phyloP scores from a whole-genome alignment of 2,329 filamentous ascomycete species.

The Eutypella sp. region DNA sequence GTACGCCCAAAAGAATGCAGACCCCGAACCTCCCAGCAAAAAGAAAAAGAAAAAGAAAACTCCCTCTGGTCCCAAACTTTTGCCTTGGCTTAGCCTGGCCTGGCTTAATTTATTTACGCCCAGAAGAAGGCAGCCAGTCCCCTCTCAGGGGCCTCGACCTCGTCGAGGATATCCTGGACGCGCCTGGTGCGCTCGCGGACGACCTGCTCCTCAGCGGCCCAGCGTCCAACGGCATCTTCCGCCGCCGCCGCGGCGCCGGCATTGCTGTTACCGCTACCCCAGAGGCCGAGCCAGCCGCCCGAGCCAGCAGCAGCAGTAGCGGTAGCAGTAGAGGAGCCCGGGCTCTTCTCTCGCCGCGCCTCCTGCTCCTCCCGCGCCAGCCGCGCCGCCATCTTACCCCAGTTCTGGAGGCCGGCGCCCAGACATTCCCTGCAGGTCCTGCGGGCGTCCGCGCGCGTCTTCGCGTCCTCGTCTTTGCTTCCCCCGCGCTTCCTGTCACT shows the following conservation, averaged over 20 bases:
- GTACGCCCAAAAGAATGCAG: too few species aligned
- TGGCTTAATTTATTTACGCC: too few species aligned
- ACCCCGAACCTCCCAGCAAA: too few species aligned
- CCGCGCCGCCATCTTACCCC: conserved; percentile 71
- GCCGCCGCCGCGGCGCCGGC: conserved; percentile 1
- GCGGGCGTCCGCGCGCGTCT: conserved; percentile 42
- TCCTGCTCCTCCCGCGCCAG: conserved; percentile 50
- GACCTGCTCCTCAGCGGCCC: conserved; percentile 51
- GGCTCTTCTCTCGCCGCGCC: conserved; percentile 24
- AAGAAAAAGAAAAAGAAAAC: too few species aligned
- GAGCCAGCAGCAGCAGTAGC: conserved; percentile 7
- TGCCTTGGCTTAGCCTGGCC: too few species aligned
- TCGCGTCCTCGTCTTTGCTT: conserved; percentile 25
- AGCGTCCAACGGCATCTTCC: conserved; percentile 39
- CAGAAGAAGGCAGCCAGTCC: conserved; percentile 34
- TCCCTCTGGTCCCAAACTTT: too few species aligned
- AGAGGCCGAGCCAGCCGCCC: conserved; percentile 38
- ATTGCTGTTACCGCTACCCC: not conserved
- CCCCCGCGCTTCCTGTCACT: conserved; percentile 15
- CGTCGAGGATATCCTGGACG: conserved; percentile 48
- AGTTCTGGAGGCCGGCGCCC: conserved; percentile 70
- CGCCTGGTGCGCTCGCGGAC: conserved; percentile 47
- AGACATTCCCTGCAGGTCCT: conserved; percentile 74
- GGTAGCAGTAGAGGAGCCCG: conserved; percentile 3
- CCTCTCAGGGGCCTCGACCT: conserved; percentile 33